These are phyloP conservation scores for Cubamyces lactineus DNA, from an alignment of 768 basidiomycete genomes.

Conservation along the genomic window DNA sequence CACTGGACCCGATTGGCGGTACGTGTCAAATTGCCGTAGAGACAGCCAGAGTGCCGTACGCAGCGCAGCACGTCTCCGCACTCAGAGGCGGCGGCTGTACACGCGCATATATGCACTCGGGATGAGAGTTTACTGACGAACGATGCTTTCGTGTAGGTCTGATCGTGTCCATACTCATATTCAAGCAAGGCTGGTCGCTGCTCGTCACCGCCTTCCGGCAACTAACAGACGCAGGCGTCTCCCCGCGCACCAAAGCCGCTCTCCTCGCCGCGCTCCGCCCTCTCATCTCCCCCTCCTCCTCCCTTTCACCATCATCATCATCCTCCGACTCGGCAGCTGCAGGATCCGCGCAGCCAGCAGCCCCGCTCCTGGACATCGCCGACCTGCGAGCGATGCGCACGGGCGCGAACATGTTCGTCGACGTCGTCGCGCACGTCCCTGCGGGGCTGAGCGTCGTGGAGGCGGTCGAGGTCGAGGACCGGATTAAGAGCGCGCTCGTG, in stretches of 20 bases:
- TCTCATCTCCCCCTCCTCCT: slow-evolving; percentile 43
- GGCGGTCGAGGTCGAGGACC: slow-evolving; percentile 60
- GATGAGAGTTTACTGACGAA: background rate
- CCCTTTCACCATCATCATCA: slow-evolving; percentile 21
- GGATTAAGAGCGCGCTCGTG: slow-evolving; percentile 60
- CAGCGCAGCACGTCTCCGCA: too few species aligned
- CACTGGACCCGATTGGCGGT: slow-evolving; percentile 95
- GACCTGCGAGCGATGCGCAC: slow-evolving; percentile 74
- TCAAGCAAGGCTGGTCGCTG: slow-evolving; percentile 73
- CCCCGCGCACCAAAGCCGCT: slow-evolving; percentile 51
- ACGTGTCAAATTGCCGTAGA: slow-evolving; percentile 28
- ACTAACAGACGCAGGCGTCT: slow-evolving; percentile 82
- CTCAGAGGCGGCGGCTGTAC: too few species aligned
- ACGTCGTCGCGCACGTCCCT: slow-evolving; percentile 77
- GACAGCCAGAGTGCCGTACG: background rate
- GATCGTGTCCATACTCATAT: slow-evolving; percentile 87
- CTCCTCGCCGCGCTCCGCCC: slow-evolving; percentile 63
- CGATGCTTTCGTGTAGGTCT: slow-evolving; percentile 54
- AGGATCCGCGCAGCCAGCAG: slow-evolving; percentile 21
- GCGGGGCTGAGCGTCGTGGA: slow-evolving; percentile 57
- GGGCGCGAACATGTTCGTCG: slow-evolving; percentile 82
- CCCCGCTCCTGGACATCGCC: slow-evolving; percentile 50
- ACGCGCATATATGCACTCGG: too few species aligned
- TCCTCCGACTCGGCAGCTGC: background rate
- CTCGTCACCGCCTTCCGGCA: slow-evolving; percentile 75